These are phyloP conservation scores for Quercus glauca DNA, from an alignment of 306 rosid genomes.

Conservation along the genomic window DNA sequence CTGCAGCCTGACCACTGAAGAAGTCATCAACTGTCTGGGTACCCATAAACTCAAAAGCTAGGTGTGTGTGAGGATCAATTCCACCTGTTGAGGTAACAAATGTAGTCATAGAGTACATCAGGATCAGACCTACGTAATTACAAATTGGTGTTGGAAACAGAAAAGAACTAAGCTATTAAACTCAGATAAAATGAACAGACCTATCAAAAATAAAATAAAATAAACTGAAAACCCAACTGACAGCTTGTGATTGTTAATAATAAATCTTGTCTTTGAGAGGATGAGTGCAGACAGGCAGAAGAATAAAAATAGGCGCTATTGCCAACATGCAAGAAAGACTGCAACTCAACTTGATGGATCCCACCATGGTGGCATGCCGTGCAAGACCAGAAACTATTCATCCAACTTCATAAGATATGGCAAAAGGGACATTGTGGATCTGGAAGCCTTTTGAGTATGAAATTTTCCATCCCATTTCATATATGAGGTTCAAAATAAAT, in stretches of 20 bases:
- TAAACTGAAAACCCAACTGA: background rate
- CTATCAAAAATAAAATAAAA: too few species aligned
- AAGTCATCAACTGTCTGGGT: conserved; percentile 67
- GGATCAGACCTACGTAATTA: background rate
- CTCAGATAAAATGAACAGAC: background rate
- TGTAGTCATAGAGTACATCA: conserved; percentile 6
- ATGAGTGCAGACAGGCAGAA: background rate
- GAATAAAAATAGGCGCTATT: background rate
- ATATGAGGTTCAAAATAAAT: background rate
- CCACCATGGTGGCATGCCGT: background rate
- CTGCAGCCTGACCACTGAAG: conserved; percentile 97
- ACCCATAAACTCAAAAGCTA: conserved; percentile 73
- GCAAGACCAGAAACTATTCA: background rate
- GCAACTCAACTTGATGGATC: conserved; percentile 3
- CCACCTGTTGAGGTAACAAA: conserved; percentile 66
- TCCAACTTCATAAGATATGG: conserved; percentile 7
- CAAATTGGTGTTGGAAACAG: background rate
- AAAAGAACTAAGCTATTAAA: background rate
- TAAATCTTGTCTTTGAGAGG: background rate
- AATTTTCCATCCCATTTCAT: background rate
- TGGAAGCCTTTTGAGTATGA: background rate
- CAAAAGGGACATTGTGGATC: conserved; percentile 5
- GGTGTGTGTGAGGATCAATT: conserved; percentile 96
- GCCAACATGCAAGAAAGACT: background rate
- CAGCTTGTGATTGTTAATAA: background rate